These are phyloP conservation scores for Heterobasidion parviporum DNA, from an alignment of 1,284 basidiomycete species.

Conservation along the genomic window DNA sequence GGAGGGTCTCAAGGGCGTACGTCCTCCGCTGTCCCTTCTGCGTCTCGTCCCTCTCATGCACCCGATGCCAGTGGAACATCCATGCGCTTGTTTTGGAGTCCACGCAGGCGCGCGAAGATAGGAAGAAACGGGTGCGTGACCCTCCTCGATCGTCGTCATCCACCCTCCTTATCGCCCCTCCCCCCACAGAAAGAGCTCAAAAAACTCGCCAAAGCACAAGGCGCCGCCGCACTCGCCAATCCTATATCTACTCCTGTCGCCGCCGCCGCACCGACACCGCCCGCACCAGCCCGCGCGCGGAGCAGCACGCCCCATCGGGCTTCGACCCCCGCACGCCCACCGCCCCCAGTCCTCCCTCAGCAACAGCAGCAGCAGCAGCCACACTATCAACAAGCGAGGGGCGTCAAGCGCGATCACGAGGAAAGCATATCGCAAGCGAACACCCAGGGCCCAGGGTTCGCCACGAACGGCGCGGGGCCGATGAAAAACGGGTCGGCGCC, in stretches of 20 bases:
- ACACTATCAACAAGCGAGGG: conserved; percentile 3
- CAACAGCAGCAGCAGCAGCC: not conserved
- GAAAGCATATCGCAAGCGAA: conserved; percentile 13
- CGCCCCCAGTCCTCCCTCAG: not conserved
- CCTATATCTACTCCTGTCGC: conserved; percentile 19
- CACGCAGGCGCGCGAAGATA: conserved; percentile 68
- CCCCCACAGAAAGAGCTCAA: conserved; percentile 59
- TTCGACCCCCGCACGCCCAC: not conserved
- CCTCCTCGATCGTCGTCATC: not conserved
- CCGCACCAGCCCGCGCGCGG: not conserved
- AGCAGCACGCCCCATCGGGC: not conserved
- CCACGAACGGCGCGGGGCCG: conserved; percentile 12
- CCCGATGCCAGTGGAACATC: conserved; percentile 54
- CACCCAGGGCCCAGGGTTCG: conserved; percentile 8
- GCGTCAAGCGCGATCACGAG: conserved; percentile 19
- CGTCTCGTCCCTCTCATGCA: conserved; percentile 7
- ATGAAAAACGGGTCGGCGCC: conserved; percentile 30
- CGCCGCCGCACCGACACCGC: not conserved
- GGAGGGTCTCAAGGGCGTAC: conserved; percentile 69
- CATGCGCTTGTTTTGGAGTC: conserved; percentile 56
- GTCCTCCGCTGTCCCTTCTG: conserved; percentile 24
- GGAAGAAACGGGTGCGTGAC: conserved; percentile 62
- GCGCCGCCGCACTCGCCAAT: conserved; percentile 21
- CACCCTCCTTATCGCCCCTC: not conserved
- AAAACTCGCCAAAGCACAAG: conserved; percentile 56